Base-by-base conservation (phyloP, 2,329 filamentous ascomycete species). In the Alternaria atra region DNA sequence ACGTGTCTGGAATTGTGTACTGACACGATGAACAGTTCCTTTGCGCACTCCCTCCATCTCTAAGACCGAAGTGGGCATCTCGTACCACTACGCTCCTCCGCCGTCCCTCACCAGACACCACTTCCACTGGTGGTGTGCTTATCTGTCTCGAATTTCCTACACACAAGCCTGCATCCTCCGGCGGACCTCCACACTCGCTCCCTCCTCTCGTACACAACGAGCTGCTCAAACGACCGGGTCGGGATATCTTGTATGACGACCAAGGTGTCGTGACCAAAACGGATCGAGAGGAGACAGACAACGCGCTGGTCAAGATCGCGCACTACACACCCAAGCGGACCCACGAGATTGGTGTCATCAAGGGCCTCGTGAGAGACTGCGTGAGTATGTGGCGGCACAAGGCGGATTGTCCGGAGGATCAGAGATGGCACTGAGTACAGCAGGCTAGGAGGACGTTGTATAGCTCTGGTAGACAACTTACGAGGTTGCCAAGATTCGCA, bases 121-220 rank as follows among this genome's bases (percentile, higher is more conserved):
- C 8, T 13, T 43, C 32, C 25, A 50, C 57, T 2, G 77, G 76
- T 3, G 86, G 86, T 6, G 79, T 81, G 50, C 80, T 90, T 55
- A 81, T 90, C 50, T 89, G 87, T 78, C 84, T 97, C 63, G 92
- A 97, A 75, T 96, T 91, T 75, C 93, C 93, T 9, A 88, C 90
- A 1, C 85, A 87, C 63, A 95, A 94, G 76, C 84, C 87, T 42
- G 84, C 89, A 9, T 82, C 82, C 10, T 83, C 85, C 9, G 84
- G 84, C 9, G 92, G 93, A 0, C 92, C 93, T 12, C 92, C 93
- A 2, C 94, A 87, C 84, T 87, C 89, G 7, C 79, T 92, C 40
- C 86, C 87, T 12, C 85, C 90, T 1, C 85, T 88, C 61, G 86
- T 91, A 29, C 95, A 96, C 77, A 81, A 88, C 70, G 89, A 88